A percentile compares a stretch with the other conserved stretches of the same genome.
These are phyloP conservation scores for Globisporangium cystogenes DNA, from an alignment of 352 stramenopile genomes.

Conservation along the genomic window DNA sequence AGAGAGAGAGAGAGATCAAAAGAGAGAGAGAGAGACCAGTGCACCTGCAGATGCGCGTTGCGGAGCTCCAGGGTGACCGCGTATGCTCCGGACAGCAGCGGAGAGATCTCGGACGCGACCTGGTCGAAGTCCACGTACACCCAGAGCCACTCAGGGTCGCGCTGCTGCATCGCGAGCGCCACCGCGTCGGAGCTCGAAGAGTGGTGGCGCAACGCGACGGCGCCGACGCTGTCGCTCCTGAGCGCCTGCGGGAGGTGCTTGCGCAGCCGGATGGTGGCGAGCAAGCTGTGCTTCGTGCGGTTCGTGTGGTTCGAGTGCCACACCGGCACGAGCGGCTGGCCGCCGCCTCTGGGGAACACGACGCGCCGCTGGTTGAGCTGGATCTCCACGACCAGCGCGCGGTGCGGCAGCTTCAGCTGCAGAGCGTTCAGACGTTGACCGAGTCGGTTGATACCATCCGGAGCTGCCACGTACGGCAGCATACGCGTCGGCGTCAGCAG, in stretches of 20 bases:
- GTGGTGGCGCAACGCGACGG: not conserved
- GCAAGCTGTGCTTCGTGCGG: not conserved
- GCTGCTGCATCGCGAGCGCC: constrained; percentile 1
- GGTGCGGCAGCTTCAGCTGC: constrained; percentile 1
- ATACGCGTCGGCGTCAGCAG: not conserved
- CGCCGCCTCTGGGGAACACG: not conserved
- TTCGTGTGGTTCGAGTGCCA: constrained; percentile 2
- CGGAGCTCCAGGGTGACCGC: constrained; percentile 8
- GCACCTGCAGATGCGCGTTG: constrained; percentile 5
- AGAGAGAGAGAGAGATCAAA: not conserved
- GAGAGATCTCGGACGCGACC: not conserved
- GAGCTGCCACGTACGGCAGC: not conserved
- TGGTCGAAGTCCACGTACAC: constrained; percentile 7
- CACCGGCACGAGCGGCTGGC: not conserved
- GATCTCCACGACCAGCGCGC: constrained; percentile 5
- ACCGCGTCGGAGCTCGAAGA: not conserved
- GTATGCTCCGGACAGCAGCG: not conserved
- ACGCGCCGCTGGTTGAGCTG: constrained; percentile 8
- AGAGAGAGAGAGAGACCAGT: not conserved
- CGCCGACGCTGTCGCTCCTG: not conserved
- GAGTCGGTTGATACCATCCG: too few relatives aligned
- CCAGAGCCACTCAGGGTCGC: not conserved
- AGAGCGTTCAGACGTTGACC: not conserved
- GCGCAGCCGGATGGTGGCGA: constrained; percentile 1
- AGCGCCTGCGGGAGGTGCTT: not conserved